Evolutionary conservation across 495 filamentous ascomycete species (phyloP).

Genomic region (Pseudotulostoma volvatum): DNA sequence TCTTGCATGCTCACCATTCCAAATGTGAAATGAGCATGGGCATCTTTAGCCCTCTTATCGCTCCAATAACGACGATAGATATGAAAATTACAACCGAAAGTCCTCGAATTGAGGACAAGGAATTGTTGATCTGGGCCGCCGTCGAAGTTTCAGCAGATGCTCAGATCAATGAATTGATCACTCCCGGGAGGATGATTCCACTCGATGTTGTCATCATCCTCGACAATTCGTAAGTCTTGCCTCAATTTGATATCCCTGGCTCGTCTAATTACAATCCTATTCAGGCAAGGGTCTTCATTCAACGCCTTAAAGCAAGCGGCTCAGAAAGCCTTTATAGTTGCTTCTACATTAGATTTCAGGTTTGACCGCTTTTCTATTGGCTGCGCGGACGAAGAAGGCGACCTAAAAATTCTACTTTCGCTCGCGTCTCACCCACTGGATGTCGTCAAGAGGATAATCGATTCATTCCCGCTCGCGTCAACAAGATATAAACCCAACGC

Average conservation of each 20-base stretch:
- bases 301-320: not conserved
- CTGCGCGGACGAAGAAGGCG: not conserved
- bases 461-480: constrained; percentile 7
- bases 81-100: constrained; percentile 7
- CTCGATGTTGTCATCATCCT: constrained; percentile 6
- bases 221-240: constrained; percentile 6
- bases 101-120: constrained; percentile 4
- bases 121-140: constrained; percentile 10
- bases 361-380: constrained; percentile 3
- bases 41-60: not conserved
- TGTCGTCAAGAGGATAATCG: constrained; percentile 7
- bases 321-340: not conserved
- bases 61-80: constrained; percentile 4
- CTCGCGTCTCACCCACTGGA: constrained; percentile 2
- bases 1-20: not conserved
- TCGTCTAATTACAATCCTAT: not conserved
- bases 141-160: constrained; percentile 15
- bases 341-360: constrained; percentile 1
- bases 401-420: constrained; percentile 5
- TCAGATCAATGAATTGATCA: constrained; percentile 7
- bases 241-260: not conserved
- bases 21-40: not conserved
- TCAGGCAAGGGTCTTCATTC: not conserved
- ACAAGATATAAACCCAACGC: constrained; percentile 1
- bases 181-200: constrained; percentile 4